Percentiles rank a stretch among this genome's conserved stretches.
Evolutionary conservation across 2,329 filamentous ascomycete species (phyloP).

Genomic region (Aureobasidium sp.): DNA sequence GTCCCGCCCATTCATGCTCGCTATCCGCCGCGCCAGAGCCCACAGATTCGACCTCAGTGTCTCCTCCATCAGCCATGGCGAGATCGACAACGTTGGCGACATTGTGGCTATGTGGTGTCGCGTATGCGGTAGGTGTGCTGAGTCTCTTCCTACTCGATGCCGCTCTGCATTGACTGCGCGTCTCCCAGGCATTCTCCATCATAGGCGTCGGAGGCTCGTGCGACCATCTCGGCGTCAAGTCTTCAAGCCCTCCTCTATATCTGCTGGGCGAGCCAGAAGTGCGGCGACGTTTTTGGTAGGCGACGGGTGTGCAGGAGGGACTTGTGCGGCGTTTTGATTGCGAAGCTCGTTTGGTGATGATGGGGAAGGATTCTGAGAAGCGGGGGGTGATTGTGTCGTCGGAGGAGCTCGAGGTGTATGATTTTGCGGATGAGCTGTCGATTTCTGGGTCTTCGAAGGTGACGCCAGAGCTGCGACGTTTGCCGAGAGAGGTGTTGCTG

Average conservation of each 20-base stretch:
- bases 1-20: constrained; percentile 2
- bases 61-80: constrained; percentile 24
- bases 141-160: constrained; percentile 33
- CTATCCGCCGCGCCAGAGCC: neutral
- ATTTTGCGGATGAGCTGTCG: neutral
- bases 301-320: neutral
- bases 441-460: neutral
- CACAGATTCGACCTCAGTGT: constrained; percentile 23
- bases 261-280: neutral
- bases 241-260: neutral
- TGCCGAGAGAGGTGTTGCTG: constrained; percentile 13
- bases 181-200: neutral
- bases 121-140: constrained; percentile 56
- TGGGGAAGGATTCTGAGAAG: constrained; percentile 1
- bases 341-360: neutral
- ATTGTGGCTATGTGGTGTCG: constrained; percentile 56
- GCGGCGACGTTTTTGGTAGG: constrained; percentile 6
- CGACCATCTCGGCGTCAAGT: neutral
- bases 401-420: neutral
- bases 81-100: constrained; percentile 27
- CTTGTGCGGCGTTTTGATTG: neutral
- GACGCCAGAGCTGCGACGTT: constrained; percentile 20
- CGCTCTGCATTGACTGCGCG: constrained; percentile 6
- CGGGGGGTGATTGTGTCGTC: neutral
- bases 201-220: constrained; percentile 16